Evolutionary conservation across 2,329 filamentous ascomycete genomes (phyloP).

Genomic region (Monilinia fructicola): DNA sequence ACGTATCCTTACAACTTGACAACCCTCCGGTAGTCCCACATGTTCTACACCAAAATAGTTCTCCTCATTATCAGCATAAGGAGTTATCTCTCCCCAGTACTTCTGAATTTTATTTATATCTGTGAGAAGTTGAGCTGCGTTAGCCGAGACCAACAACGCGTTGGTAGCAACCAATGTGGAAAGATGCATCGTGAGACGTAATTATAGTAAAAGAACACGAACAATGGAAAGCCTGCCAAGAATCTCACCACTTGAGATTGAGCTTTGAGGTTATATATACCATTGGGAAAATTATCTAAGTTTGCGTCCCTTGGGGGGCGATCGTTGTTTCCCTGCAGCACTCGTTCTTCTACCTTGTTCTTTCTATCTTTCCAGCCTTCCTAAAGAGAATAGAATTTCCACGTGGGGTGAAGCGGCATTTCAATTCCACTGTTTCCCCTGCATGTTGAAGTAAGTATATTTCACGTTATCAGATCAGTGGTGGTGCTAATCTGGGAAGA

Average conservation of each 20-base stretch:
- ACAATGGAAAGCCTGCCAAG: neutral
- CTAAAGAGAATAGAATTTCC: neutral
- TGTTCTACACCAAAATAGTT: conserved; percentile 49
- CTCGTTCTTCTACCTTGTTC: neutral
- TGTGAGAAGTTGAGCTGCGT: conserved; percentile 31
- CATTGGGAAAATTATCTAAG: neutral
- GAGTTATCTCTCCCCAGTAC: conserved; percentile 49
- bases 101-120: conserved; percentile 39
- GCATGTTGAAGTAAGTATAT: conserved; percentile 4
- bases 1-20: conserved; percentile 46
- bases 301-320: neutral
- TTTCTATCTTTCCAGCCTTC: neutral
- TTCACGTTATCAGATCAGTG: neutral
- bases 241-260: neutral
- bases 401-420: neutral
- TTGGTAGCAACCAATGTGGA: conserved; percentile 13
- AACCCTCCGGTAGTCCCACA: conserved; percentile 52
- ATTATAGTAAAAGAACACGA: neutral
- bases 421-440: conserved; percentile 1
- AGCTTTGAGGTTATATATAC: conserved; percentile 5
- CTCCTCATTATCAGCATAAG: conserved; percentile 49
- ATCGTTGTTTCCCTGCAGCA: neutral
- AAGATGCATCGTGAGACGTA: conserved; percentile 11
- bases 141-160: conserved; percentile 9
- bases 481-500: neutral